phyloP scores from a whole-genome alignment of 2,329 filamentous ascomycete genomes.

The Botryosphaeria agaves region DNA sequence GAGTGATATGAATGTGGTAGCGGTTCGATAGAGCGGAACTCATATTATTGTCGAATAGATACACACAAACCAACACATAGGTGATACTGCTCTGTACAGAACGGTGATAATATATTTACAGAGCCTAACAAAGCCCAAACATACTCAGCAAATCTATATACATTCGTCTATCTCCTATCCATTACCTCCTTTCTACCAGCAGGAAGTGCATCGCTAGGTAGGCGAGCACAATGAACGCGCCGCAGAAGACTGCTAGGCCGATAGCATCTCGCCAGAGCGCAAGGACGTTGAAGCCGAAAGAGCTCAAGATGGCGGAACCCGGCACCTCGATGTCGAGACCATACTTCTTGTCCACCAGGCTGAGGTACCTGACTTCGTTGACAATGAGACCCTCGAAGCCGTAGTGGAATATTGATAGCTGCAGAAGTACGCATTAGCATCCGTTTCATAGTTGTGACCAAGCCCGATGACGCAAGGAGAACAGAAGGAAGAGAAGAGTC shows the following conservation, averaged over 20 bases:
- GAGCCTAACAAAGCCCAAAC: too few relatives aligned
- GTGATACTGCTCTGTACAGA: too few relatives aligned
- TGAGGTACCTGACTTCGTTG: conserved; percentile 85
- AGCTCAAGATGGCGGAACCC: conserved; percentile 81
- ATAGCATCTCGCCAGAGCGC: conserved; percentile 74
- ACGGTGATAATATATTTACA: too few relatives aligned
- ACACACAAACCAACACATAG: too few relatives aligned
- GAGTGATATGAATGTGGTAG: too few relatives aligned
- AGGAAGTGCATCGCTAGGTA: conserved; percentile 88
- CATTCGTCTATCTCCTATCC: background rate
- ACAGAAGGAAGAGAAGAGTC: background rate
- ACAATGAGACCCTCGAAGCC: conserved; percentile 93
- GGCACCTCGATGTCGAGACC: conserved; percentile 93
- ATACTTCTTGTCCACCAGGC: conserved; percentile 84
- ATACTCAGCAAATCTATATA: too few relatives aligned
- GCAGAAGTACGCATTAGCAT: conserved; percentile 4
- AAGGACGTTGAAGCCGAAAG: conserved; percentile 82
- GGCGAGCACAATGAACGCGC: conserved; percentile 68
- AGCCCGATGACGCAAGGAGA: too few relatives aligned
- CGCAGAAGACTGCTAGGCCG: conserved; percentile 67
- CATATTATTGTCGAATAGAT: too few relatives aligned
- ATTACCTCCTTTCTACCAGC: conserved; percentile 70
- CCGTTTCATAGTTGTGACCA: conserved; percentile 7
- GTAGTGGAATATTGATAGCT: conserved; percentile 94
- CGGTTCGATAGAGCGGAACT: too few relatives aligned